These are phyloP conservation scores for Carex parvula DNA, from an alignment of 176 grass and related monocot genomes.

Conservation along the genomic window DNA sequence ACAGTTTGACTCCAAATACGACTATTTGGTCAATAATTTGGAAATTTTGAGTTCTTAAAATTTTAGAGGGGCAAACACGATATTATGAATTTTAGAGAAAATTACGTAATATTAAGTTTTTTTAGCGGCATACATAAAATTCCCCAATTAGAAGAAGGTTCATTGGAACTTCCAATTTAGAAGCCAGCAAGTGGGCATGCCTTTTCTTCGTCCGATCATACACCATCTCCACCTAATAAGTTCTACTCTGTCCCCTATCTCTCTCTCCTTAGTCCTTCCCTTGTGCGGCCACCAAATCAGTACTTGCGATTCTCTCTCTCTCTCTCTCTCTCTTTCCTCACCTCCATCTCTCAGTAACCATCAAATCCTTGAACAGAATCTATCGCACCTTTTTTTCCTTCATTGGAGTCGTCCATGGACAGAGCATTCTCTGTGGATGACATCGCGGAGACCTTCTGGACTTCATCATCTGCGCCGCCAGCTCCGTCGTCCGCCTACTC, in stretches of 20 bases:
- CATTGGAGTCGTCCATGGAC: slow-evolving; percentile 29
- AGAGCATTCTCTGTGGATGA: slow-evolving; percentile 43
- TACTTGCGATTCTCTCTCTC: slow-evolving; percentile 11
- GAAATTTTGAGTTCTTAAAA: no score
- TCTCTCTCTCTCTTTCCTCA: background rate
- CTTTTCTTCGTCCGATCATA: background rate
- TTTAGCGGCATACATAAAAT: no score
- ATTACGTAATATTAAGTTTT: no score
- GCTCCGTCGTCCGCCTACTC: background rate
- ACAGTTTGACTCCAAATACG: background rate
- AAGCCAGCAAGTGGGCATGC: background rate
- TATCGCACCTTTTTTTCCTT: background rate
- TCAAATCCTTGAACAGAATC: background rate
- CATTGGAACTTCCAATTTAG: background rate
- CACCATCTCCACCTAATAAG: slow-evolving; percentile 3
- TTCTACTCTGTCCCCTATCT: background rate
- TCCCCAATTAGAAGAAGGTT: background rate
- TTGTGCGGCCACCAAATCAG: background rate
- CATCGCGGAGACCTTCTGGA: slow-evolving; percentile 29
- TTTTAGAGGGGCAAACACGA: no score
- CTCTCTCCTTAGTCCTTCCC: background rate
- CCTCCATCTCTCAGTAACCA: background rate
- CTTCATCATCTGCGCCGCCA: background rate
- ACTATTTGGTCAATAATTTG: background rate
- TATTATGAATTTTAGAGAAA: no score